Evolutionary conservation across 805 yeast species (phyloP).

Genomic region (Saccharomycopsis guyanensis): DNA sequence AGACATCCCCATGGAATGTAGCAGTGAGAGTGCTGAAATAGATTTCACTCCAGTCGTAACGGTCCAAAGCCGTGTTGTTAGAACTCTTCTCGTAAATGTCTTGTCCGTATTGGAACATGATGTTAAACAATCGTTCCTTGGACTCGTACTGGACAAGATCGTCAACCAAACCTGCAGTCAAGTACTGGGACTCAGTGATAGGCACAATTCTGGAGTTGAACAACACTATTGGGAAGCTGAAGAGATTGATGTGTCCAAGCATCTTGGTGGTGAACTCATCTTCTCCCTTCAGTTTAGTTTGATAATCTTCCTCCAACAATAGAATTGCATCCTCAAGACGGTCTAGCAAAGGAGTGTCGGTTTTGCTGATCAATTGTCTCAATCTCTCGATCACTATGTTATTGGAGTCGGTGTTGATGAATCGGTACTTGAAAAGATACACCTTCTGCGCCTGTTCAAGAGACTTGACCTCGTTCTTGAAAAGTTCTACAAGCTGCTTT

Average conservation of each 20-base stretch:
- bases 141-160: slow-evolving; percentile 41
- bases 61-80: slow-evolving; percentile 19
- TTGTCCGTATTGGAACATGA: slow-evolving; percentile 23
- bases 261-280: not conserved
- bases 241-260: slow-evolving; percentile 24
- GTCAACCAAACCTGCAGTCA: slow-evolving; percentile 24
- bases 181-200: slow-evolving; percentile 26
- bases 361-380: slow-evolving; percentile 19
- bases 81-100: slow-evolving; percentile 22
- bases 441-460: slow-evolving; percentile 22
- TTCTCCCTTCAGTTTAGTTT: not conserved
- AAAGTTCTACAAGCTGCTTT: slow-evolving; percentile 36
- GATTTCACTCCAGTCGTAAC: slow-evolving; percentile 40
- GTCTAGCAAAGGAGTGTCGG: slow-evolving; percentile 25
- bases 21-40: slow-evolving; percentile 37
- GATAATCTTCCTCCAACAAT: not conserved
- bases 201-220: slow-evolving; percentile 49
- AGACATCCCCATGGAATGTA: slow-evolving; percentile 29
- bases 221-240: slow-evolving; percentile 28
- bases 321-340: not conserved
- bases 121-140: slow-evolving; percentile 34
- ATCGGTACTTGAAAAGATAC: slow-evolving; percentile 34
- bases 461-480: slow-evolving; percentile 22
- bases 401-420: slow-evolving; percentile 28
- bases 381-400: slow-evolving; percentile 22